These are phyloP conservation scores for Xylaria grammica DNA, from an alignment of 495 filamentous ascomycete species.

Conservation along the genomic window DNA sequence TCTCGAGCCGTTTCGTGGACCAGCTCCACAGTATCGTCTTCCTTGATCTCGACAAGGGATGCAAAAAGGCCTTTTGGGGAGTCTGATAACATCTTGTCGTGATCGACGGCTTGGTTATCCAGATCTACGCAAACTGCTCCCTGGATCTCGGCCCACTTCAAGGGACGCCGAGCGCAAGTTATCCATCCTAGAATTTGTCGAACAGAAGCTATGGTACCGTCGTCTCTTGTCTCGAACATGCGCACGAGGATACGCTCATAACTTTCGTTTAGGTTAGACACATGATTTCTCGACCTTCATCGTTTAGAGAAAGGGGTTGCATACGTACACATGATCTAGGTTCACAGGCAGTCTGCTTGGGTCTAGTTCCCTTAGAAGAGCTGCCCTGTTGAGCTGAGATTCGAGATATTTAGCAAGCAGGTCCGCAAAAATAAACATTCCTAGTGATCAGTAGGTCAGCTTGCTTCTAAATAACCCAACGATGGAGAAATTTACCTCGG, in stretches of 20 bases:
- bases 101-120: constrained; percentile 30
- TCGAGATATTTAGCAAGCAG: constrained; percentile 47
- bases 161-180: constrained; percentile 46
- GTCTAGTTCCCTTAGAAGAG: constrained; percentile 39
- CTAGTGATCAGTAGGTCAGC: constrained; percentile 24
- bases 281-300: background rate
- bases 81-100: constrained; percentile 32
- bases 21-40: constrained; percentile 42
- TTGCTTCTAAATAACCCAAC: background rate
- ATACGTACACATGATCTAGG: constrained; percentile 19
- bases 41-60: constrained; percentile 45
- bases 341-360: constrained; percentile 17
- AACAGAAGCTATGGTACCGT: constrained; percentile 20
- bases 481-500: background rate
- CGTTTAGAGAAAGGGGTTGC: background rate
- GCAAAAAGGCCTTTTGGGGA: constrained; percentile 49
- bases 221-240: constrained; percentile 17
- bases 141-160: constrained; percentile 54
- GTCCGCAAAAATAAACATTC: constrained; percentile 55
- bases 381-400: constrained; percentile 33
- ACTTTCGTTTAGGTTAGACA: background rate
- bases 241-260: constrained; percentile 8
- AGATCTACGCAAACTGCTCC: constrained; percentile 43
- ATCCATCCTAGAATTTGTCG: constrained; percentile 50
- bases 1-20: constrained; percentile 50